phyloP scores from a whole-genome alignment of 2,329 filamentous ascomycete genomes.

The Trichoderma atroviride region DNA sequence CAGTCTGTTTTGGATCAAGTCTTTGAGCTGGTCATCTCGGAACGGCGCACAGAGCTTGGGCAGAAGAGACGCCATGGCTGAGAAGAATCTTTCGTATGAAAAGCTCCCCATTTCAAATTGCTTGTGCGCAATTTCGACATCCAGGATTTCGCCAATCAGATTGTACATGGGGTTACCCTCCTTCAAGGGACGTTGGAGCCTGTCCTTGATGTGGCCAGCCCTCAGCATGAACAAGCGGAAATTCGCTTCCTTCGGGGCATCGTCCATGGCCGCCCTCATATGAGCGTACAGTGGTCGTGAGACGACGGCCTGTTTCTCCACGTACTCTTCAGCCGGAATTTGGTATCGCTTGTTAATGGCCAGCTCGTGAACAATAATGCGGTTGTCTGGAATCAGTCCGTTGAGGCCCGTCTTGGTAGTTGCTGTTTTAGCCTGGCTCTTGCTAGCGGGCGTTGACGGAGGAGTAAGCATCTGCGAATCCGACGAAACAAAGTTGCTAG shows the following conservation, averaged over 20 bases:
- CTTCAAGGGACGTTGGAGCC: conserved; percentile 72
- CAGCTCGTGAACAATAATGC: conserved; percentile 75
- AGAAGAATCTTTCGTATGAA: conserved; percentile 80
- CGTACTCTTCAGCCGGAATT: conserved; percentile 64
- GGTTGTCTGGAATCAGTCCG: conserved; percentile 69
- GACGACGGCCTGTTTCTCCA: conserved; percentile 56
- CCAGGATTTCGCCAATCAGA: conserved; percentile 74
- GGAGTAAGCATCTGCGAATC: conserved; percentile 57
- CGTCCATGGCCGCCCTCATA: conserved; percentile 66
- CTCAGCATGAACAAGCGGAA: conserved; percentile 71
- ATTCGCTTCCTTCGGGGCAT: conserved; percentile 65
- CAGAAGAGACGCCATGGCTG: conserved; percentile 72
- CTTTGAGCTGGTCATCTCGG: conserved; percentile 75
- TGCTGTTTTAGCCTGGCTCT: conserved; percentile 41
- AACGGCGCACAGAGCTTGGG: conserved; percentile 81
- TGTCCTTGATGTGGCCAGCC: conserved; percentile 70
- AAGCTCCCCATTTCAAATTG: conserved; percentile 74
- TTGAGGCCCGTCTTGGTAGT: conserved; percentile 47
- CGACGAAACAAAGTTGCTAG: conserved; percentile 43
- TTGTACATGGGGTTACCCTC: conserved; percentile 73
- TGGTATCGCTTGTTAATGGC: conserved; percentile 79
- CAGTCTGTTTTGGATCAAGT: conserved; percentile 64
- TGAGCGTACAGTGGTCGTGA: conserved; percentile 56
- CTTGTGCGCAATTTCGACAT: conserved; percentile 68
- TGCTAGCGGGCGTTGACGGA: conserved; percentile 52